Evolutionary conservation across 2,329 filamentous ascomycete genomes (phyloP).

Genomic region (Aciculosporium take): DNA sequence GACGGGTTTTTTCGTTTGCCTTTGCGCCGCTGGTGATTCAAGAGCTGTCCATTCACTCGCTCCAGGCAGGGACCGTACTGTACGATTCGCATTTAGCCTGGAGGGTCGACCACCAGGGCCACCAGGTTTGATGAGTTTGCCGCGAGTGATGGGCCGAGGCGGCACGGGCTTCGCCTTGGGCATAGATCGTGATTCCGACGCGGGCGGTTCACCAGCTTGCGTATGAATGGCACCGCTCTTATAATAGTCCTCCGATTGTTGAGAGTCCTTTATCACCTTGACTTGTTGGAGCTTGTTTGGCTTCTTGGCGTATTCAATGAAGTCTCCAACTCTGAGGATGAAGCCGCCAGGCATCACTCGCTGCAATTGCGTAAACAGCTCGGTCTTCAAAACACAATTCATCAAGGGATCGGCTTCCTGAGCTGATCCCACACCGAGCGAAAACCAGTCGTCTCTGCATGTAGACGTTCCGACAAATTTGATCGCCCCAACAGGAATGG

Average conservation of each 20-base stretch:
- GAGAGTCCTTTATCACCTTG: conserved; percentile 81
- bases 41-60: conserved; percentile 20
- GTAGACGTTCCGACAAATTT: conserved; percentile 74
- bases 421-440: conserved; percentile 73
- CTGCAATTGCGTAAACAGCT: conserved; percentile 87
- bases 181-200: conserved; percentile 68
- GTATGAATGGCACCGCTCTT: conserved; percentile 91
- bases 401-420: conserved; percentile 89
- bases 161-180: conserved; percentile 78
- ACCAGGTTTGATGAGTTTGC: conserved; percentile 81
- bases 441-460: conserved; percentile 91
- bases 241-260: conserved; percentile 66
- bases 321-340: conserved; percentile 68
- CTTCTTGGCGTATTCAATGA: conserved; percentile 95
- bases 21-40: conserved; percentile 18
- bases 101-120: conserved; percentile 73
- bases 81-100: conserved; percentile 43
- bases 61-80: conserved; percentile 28
- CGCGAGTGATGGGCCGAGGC: conserved; percentile 79
- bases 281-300: conserved; percentile 80
- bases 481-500: conserved; percentile 72
- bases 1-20: background rate
- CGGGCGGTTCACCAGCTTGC: conserved; percentile 66
- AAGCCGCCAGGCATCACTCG: conserved; percentile 66
- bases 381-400: conserved; percentile 90